Conservation (phyloP, 208 protist species). For the Cochliopodium minus region DNA sequence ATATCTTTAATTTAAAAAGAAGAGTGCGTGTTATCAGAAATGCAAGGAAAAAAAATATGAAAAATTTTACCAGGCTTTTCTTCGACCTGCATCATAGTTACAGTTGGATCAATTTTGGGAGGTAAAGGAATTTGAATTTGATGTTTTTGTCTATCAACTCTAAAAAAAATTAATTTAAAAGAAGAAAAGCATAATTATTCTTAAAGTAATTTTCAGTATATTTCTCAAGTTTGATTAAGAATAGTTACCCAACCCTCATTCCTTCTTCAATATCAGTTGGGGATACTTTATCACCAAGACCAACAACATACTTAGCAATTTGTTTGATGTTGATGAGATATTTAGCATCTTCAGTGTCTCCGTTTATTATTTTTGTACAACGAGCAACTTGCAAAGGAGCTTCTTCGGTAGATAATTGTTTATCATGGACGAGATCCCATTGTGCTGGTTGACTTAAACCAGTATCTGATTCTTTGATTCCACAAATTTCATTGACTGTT, state of each 20-base stretch:
- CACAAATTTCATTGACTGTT: conserved; percentile 76
- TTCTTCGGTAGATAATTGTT: conserved; percentile 81
- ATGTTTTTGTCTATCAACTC: conserved; percentile 89
- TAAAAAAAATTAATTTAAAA: too few relatives aligned
- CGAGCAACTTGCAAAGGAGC: conserved; percentile 92
- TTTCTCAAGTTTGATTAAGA: conserved; percentile 20
- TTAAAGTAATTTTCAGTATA: too few relatives aligned
- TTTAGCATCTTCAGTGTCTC: conserved; percentile 60
- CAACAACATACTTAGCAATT: conserved; percentile 97
- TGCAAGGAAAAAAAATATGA: too few relatives aligned
- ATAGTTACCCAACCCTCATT: conserved; percentile 99
- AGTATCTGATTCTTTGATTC: conserved; percentile 96
- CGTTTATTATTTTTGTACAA: conserved; percentile 93
- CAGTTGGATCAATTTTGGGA: conserved; percentile 97
- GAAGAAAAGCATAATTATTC: too few relatives aligned
- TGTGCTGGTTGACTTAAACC: conserved; percentile 86
- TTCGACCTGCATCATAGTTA: conserved; percentile 99
- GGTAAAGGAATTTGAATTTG: conserved; percentile 98
- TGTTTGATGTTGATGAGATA: conserved; percentile 95
- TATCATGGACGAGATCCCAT: conserved; percentile 96
- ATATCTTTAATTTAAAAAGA: too few relatives aligned
- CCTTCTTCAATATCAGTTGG: conserved; percentile 98
- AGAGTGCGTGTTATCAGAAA: too few relatives aligned
- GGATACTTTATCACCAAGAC: conserved; percentile 87
- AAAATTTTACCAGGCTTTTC: too few relatives aligned